Conservation (phyloP, 2,329 filamentous ascomycete genomes). For the Metarhizium rileyi region DNA sequence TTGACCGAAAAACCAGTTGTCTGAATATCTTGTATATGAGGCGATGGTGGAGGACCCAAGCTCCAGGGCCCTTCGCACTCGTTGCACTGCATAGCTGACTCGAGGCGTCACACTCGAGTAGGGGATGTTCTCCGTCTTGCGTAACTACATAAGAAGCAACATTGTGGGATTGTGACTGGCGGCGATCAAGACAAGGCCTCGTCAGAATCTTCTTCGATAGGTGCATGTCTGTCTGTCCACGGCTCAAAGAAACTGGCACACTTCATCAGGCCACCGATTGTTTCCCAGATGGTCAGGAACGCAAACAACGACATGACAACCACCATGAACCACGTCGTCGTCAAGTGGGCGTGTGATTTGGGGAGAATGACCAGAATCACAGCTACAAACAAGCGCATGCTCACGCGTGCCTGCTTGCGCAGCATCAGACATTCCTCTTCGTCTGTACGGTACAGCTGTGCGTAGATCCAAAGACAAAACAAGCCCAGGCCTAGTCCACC, state of each 20-base stretch:
- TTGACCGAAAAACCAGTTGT: too few species aligned
- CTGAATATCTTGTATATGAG: too few species aligned
- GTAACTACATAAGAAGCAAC: neutral
- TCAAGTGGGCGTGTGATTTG: conserved; percentile 21
- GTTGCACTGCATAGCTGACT: neutral
- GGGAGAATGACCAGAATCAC: conserved; percentile 26
- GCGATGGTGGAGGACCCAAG: too few species aligned
- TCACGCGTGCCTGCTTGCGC: conserved; percentile 23
- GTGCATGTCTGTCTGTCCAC: conserved; percentile 20
- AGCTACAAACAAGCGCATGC: conserved; percentile 22
- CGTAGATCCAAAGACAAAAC: conserved; percentile 33
- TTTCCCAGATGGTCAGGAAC: conserved; percentile 34
- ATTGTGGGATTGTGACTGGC: neutral
- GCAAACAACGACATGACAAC: conserved; percentile 33
- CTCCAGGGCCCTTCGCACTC: too few species aligned
- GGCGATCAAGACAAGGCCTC: neutral
- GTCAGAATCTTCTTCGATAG: conserved; percentile 11
- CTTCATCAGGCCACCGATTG: conserved; percentile 24
- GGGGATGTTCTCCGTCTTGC: neutral
- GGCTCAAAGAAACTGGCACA: conserved; percentile 23
- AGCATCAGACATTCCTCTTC: conserved; percentile 27
- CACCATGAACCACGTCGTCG: conserved; percentile 26
- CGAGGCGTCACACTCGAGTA: neutral
- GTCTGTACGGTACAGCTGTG: conserved; percentile 29
- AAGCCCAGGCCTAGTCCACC: conserved; percentile 35